These are phyloP conservation scores for Pseudogymnoascus pannorum DNA, from an alignment of 2,329 filamentous ascomycete species.

Conservation along the genomic window DNA sequence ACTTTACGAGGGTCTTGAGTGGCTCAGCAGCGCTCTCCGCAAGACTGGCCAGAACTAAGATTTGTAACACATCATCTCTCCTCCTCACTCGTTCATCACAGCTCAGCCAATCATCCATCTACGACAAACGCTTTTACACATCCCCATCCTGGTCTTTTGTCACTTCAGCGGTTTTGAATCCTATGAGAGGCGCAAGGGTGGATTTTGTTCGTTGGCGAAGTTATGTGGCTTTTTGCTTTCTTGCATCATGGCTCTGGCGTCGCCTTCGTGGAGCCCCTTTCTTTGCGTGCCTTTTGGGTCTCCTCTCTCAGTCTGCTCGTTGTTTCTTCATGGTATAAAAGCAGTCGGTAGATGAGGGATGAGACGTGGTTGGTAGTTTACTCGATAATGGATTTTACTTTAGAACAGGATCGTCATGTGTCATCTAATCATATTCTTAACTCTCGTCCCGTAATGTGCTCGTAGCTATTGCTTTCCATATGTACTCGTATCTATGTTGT, in stretches of 20 bases:
- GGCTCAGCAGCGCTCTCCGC: constrained; percentile 76
- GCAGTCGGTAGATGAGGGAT: constrained; percentile 30
- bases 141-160: constrained; percentile 19
- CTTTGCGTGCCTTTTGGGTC: constrained; percentile 20
- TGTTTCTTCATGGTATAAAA: constrained; percentile 30
- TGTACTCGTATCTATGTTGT: constrained; percentile 5
- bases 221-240: constrained; percentile 24
- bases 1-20: constrained; percentile 98
- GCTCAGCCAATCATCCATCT: not conserved
- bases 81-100: constrained; percentile 11
- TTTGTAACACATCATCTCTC: constrained; percentile 12
- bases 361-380: constrained; percentile 27
- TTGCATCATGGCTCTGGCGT: constrained; percentile 19
- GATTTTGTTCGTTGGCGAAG: constrained; percentile 29
- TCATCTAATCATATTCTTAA: constrained; percentile 5
- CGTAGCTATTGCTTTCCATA: constrained; percentile 1
- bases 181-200: constrained; percentile 31
- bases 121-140: constrained; percentile 7
- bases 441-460: not conserved
- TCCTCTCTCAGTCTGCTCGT: constrained; percentile 25
- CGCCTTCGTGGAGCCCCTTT: constrained; percentile 18
- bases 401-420: constrained; percentile 15
- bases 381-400: constrained; percentile 31
- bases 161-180: constrained; percentile 27
- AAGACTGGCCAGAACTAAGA: constrained; percentile 62